phyloP scores from a whole-genome alignment of 1,284 basidiomycete genomes.

The Cerioporus squamosus region DNA sequence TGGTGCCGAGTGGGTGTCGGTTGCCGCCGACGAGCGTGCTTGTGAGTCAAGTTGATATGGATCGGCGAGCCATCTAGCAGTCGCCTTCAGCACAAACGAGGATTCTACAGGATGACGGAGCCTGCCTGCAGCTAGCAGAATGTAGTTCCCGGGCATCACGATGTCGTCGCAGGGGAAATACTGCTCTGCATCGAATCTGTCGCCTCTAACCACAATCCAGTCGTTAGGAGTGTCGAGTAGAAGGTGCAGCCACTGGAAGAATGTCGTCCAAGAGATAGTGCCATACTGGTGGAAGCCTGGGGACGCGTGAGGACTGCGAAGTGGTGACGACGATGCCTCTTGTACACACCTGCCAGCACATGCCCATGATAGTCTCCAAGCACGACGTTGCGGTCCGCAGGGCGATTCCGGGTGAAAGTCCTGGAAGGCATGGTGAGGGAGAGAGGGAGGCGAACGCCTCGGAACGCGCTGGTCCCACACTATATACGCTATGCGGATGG shows the following conservation, averaged over 20 bases:
- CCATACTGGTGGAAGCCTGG: slow-evolving; percentile 23
- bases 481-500: not conserved
- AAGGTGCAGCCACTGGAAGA: slow-evolving; percentile 14
- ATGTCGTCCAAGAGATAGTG: slow-evolving; percentile 8
- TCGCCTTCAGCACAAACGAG: not conserved
- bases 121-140: slow-evolving; percentile 11
- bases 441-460: not conserved
- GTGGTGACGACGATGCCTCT: too few relatives aligned
- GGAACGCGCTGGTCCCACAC: not conserved
- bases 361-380: slow-evolving; percentile 13
- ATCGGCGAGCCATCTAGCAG: slow-evolving; percentile 11
- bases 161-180: slow-evolving; percentile 8
- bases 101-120: not conserved
- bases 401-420: not conserved
- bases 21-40: slow-evolving; percentile 8
- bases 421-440: not conserved
- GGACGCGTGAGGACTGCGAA: not conserved
- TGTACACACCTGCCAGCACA: slow-evolving; percentile 6
- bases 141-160: slow-evolving; percentile 20
- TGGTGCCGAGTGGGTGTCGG: not conserved
- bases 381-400: slow-evolving; percentile 9
- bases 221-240: slow-evolving; percentile 9
- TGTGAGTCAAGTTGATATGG: slow-evolving; percentile 2
- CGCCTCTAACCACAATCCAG: slow-evolving; percentile 17
- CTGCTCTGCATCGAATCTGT: slow-evolving; percentile 8